Conservation (phyloP, 2,329 filamentous ascomycete genomes). For the Epichloe hybrida region DNA sequence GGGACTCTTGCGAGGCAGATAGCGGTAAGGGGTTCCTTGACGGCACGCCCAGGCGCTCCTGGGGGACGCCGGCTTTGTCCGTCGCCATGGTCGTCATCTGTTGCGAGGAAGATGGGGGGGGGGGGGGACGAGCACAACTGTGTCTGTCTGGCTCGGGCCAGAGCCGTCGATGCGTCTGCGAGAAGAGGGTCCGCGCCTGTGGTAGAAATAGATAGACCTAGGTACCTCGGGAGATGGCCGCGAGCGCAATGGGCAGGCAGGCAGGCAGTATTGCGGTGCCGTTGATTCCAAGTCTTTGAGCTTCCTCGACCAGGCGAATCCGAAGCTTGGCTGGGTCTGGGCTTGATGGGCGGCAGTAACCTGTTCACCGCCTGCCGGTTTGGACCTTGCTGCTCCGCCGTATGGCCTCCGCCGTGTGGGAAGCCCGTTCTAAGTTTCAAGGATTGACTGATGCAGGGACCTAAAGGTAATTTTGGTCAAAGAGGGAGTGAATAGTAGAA, state of each 20-base stretch:
- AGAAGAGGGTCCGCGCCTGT: no score
- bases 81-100: constrained; percentile 4
- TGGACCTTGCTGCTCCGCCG: neutral
- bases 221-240: no score
- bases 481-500: no score
- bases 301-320: neutral
- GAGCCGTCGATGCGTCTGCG: no score
- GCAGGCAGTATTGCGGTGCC: neutral
- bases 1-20: constrained; percentile 66
- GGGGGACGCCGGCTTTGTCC: constrained; percentile 21
- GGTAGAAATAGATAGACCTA: no score
- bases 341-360: neutral
- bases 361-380: neutral
- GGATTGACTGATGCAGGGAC: no score
- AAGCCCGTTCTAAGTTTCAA: no score
- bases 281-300: neutral
- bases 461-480: no score
- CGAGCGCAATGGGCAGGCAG: no score
- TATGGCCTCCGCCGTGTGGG: no score
- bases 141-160: neutral
- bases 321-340: neutral
- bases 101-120: neutral
- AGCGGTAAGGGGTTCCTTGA: constrained; percentile 71
- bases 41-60: constrained; percentile 31
- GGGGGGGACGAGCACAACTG: no score